These are phyloP conservation scores for Berkeleyomyces basicola DNA, from an alignment of 2,329 filamentous ascomycete species.

Conservation along the genomic window DNA sequence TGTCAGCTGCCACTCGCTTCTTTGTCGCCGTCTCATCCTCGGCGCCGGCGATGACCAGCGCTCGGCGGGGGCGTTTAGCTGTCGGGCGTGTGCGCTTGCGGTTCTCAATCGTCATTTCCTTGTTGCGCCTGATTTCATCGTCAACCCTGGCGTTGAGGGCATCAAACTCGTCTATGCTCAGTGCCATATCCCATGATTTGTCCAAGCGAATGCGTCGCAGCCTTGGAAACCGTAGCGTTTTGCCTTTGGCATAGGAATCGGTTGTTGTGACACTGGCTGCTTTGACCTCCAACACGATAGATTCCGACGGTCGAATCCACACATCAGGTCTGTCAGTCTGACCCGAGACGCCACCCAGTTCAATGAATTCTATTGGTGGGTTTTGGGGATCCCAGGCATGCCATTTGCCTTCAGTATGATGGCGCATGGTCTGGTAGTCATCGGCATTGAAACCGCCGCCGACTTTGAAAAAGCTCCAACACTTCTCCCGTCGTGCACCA, in stretches of 20 bases:
- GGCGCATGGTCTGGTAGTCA: slow-evolving; percentile 70
- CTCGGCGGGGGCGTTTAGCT: slow-evolving; percentile 46
- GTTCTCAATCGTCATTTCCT: slow-evolving; percentile 63
- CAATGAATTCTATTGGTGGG: slow-evolving; percentile 63
- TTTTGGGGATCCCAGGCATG: slow-evolving; percentile 58
- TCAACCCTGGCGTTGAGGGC: slow-evolving; percentile 53
- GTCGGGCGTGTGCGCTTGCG: slow-evolving; percentile 30
- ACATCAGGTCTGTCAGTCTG: slow-evolving; percentile 72
- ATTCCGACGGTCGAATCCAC: slow-evolving; percentile 84
- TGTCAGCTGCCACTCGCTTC: background rate
- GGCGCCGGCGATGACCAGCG: slow-evolving; percentile 57
- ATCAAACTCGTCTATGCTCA: slow-evolving; percentile 64
- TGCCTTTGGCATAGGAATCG: slow-evolving; percentile 58
- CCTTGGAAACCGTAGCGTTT: slow-evolving; percentile 79
- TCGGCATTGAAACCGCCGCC: slow-evolving; percentile 79
- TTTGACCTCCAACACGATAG: slow-evolving; percentile 75
- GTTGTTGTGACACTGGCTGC: slow-evolving; percentile 62
- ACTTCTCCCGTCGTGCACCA: slow-evolving; percentile 52
- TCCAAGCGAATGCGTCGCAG: slow-evolving; percentile 73
- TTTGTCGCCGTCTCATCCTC: background rate
- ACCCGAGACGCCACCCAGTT: slow-evolving; percentile 48
- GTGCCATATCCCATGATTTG: slow-evolving; percentile 63
- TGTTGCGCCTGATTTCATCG: slow-evolving; percentile 47
- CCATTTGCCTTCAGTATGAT: slow-evolving; percentile 87
- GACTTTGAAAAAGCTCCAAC: slow-evolving; percentile 92